Percentiles rank a stretch among this genome's conserved stretches.
phyloP scores from a whole-genome alignment of 1,139 yeast genomes.

The Yamadazyma diddensiae region DNA sequence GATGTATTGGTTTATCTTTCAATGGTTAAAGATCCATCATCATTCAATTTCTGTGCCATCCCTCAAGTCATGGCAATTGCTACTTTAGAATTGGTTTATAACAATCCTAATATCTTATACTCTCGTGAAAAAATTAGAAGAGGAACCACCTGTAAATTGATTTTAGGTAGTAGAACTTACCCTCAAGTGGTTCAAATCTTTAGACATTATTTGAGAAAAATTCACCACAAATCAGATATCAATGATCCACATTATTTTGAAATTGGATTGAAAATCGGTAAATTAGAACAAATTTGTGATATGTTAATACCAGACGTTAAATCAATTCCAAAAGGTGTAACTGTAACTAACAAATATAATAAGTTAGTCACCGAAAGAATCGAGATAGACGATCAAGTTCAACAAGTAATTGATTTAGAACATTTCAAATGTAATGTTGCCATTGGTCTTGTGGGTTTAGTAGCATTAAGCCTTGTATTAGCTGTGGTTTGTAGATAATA shows the following conservation, averaged over 20 bases:
- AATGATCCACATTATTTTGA: conserved; percentile 84
- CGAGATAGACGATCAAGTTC: conserved; percentile 29
- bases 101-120: conserved; percentile 71
- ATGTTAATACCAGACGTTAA: conserved; percentile 54
- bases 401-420: conserved; percentile 26
- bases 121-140: conserved; percentile 83
- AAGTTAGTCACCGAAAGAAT: conserved; percentile 15
- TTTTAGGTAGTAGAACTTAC: conserved; percentile 69
- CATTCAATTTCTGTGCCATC: conserved; percentile 90
- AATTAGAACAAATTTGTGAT: conserved; percentile 83
- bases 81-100: conserved; percentile 80
- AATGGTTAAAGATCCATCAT: conserved; percentile 73
- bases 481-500: too few relatives aligned
- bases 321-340: conserved; percentile 32
- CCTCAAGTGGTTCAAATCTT: conserved; percentile 76
- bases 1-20: conserved; percentile 78
- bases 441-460: conserved; percentile 7
- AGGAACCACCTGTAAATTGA: conserved; percentile 82
- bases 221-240: conserved; percentile 77
- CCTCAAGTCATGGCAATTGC: conserved; percentile 99
- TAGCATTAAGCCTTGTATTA: neutral
- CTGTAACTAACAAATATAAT: conserved; percentile 25
- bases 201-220: conserved; percentile 66
- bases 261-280: conserved; percentile 82
- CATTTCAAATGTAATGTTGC: conserved; percentile 22